Base-by-base conservation (phyloP, 2,329 filamentous ascomycete species). In the Sporothrix pseudoabietina region DNA sequence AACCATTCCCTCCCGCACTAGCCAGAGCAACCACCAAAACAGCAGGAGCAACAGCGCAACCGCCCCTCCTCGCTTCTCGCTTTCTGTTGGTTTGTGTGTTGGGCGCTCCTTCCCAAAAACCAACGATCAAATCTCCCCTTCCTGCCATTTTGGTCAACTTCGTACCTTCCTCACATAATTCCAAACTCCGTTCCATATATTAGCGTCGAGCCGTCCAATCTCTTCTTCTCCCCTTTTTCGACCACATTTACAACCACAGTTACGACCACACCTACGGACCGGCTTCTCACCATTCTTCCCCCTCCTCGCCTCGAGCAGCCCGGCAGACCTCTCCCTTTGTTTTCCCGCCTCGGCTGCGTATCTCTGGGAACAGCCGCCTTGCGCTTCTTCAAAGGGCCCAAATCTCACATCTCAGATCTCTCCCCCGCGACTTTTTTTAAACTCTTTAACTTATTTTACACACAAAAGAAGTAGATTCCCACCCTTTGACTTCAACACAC, bases 51-150 rank as follows among this genome's bases (percentile, higher is more conserved):
- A 14, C 14, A 49, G 44, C 14, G 9, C 41, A 41, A 54, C 55
- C 72, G 32, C 66, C 72, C 72, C 66, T 73, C 66, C 44, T 73
- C 47, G 30, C 19, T 61, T 30, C 22, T 69, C 47, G 47, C 26
- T 68, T 2, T 44, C n/a, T 54, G 30, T 32, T 52, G 59, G n/a
- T 55, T 55, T 49, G 44, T 47, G 32, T 22, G 59, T 35, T 54
- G 39, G 35, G 54, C 65, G 44, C 52, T 73, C 59, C 66, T 57
- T 35, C n/a, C 39, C 65, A 47, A 71, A 49, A 49, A 49, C 12
- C 44, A 49, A 69, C 57, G 10, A 10, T 41, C 41, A 47, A 47
- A 47, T 26, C 30, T n/a, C 47, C 66, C 35, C 54, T 35, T 71
- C 54, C 69, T 32, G 54, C 54, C 39, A 10, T 66, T 47, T 66